Percentiles rank a stretch among this genome's conserved stretches.
phyloP scores from a whole-genome alignment of 768 basidiomycete genomes.

The Nidularia sp. region DNA sequence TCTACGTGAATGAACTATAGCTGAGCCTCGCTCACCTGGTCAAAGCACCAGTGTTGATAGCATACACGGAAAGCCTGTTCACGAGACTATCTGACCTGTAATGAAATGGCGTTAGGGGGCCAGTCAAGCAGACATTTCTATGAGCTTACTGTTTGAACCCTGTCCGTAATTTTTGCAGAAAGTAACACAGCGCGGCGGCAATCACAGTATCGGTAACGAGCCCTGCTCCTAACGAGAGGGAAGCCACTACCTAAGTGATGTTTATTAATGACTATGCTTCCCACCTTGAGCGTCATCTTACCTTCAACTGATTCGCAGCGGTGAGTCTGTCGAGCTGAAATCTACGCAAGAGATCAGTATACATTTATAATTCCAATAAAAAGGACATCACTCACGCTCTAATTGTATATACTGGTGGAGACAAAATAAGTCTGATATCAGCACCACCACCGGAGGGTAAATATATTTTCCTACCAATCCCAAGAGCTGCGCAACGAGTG shows the following conservation, averaged over 20 bases:
- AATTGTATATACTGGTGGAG: constrained; percentile 34
- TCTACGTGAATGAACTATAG: not conserved
- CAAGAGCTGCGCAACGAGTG: too few relatives aligned
- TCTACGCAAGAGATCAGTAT: constrained; percentile 12
- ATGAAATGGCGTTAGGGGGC: not conserved
- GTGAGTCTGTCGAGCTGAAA: constrained; percentile 27
- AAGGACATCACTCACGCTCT: constrained; percentile 28
- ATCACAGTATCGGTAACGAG: constrained; percentile 48
- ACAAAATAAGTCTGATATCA: too few relatives aligned
- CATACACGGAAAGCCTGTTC: constrained; percentile 52
- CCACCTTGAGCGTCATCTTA: constrained; percentile 7
- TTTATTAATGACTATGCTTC: not conserved
- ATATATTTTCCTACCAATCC: too few relatives aligned
- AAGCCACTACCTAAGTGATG: constrained; percentile 33
- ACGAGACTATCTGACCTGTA: constrained; percentile 52
- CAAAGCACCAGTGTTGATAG: constrained; percentile 56
- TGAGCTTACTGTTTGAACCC: constrained; percentile 33
- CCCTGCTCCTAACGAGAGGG: constrained; percentile 43
- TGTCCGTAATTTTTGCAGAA: constrained; percentile 49
- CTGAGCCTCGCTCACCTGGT: constrained; percentile 37
- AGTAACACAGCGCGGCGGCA: constrained; percentile 48
- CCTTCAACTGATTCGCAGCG: constrained; percentile 30
- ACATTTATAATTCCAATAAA: too few relatives aligned
- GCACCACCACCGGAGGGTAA: too few relatives aligned
- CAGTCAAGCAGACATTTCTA: not conserved